Evolutionary conservation across 2,329 filamentous ascomycete genomes (phyloP).

Genomic region (Monosporascus sp.): DNA sequence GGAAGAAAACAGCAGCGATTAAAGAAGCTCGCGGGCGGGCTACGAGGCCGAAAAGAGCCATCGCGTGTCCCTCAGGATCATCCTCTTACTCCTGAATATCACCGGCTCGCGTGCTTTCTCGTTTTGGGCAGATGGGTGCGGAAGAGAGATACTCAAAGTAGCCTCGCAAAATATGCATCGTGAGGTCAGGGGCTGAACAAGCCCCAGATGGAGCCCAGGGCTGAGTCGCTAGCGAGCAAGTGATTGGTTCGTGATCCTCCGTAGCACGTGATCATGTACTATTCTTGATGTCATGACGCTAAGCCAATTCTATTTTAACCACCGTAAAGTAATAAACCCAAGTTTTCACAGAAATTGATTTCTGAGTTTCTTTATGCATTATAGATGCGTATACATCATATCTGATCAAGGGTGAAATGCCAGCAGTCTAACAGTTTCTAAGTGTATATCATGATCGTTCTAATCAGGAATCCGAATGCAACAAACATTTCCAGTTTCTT

Average conservation of each 20-base stretch:
- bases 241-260: background rate
- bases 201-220: background rate
- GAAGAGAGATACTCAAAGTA: background rate
- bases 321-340: too few relatives aligned
- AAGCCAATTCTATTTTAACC: too few relatives aligned
- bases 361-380: too few relatives aligned
- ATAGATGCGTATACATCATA: too few relatives aligned
- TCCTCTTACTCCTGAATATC: background rate
- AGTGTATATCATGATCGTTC: too few relatives aligned
- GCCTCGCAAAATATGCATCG: background rate
- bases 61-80: background rate
- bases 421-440: too few relatives aligned
- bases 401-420: too few relatives aligned
- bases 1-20: background rate
- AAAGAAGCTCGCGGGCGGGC: slow-evolving; percentile 1
- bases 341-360: too few relatives aligned
- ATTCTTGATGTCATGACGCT: too few relatives aligned
- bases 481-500: too few relatives aligned
- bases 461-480: too few relatives aligned
- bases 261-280: too few relatives aligned
- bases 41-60: slow-evolving; percentile 2
- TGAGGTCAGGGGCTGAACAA: background rate
- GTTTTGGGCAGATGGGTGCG: background rate
- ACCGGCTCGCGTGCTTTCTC: background rate
- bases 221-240: background rate